Conservation (phyloP, 2,329 filamentous ascomycete genomes). For the Ascochyta rabiei region DNA sequence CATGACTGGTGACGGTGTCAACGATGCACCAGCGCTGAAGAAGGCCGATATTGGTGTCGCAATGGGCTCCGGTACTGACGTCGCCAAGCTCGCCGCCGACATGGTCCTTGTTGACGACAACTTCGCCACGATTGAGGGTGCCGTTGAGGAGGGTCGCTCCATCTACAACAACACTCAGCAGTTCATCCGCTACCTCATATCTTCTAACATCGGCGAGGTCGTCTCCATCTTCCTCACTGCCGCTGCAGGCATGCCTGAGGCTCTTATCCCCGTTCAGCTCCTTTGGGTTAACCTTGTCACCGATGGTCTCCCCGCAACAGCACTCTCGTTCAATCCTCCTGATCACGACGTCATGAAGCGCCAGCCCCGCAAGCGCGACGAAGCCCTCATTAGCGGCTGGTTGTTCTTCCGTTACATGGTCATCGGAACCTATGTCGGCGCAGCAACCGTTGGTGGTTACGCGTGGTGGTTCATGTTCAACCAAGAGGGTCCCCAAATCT, state of each 20-base stretch:
- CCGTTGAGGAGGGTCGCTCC: constrained; percentile 94
- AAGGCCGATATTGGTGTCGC: constrained; percentile 99
- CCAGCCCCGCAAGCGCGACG: constrained; percentile 87
- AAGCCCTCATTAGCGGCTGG: constrained; percentile 92
- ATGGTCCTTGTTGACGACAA: constrained; percentile 99
- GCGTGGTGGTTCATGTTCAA: constrained; percentile 99
- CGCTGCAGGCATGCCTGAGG: constrained; percentile 95
- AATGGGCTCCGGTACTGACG: constrained; percentile 97
- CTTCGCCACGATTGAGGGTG: constrained; percentile 95
- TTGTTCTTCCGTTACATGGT: constrained; percentile 97
- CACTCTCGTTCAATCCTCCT: constrained; percentile 96
- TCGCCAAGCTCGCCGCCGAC: constrained; percentile 93
- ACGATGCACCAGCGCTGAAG: constrained; percentile 96
- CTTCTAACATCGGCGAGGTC: constrained; percentile 98
- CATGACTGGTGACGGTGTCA: constrained; percentile 99
- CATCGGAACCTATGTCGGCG: constrained; percentile 91
- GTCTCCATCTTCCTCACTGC: constrained; percentile 99
- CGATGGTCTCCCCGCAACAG: constrained; percentile 93
- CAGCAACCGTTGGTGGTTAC: constrained; percentile 94
- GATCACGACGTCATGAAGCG: constrained; percentile 98
- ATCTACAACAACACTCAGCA: constrained; percentile 99
- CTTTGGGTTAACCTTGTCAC: constrained; percentile 99
- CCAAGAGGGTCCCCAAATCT: constrained; percentile 84
- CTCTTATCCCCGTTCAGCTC: constrained; percentile 93
- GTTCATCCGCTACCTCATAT: constrained; percentile 98